phyloP scores from a whole-genome alignment of 2,329 filamentous ascomycete species.

The Phyllosticta paracitricarpa region DNA sequence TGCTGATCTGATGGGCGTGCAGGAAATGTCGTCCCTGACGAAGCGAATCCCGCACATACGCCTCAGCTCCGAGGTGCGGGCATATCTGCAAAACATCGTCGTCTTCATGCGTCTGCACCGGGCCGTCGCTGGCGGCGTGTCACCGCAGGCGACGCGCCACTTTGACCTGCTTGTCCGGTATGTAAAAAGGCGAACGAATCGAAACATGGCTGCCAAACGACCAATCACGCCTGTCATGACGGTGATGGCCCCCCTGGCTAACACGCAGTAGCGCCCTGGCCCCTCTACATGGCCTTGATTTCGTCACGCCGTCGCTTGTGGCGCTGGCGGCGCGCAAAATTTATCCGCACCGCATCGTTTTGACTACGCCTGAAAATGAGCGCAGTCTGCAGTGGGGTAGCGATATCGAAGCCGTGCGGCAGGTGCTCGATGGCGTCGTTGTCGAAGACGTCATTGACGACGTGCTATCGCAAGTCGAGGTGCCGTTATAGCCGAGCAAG shows the following conservation, averaged over 20 bases:
- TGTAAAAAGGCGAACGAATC: constrained; percentile 13
- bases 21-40: constrained; percentile 50
- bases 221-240: background rate
- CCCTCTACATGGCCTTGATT: constrained; percentile 69
- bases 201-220: background rate
- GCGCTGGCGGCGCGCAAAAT: constrained; percentile 75
- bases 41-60: constrained; percentile 48
- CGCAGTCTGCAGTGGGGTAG: constrained; percentile 92
- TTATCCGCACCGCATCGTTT: constrained; percentile 71
- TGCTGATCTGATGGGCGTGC: background rate
- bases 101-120: constrained; percentile 82
- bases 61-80: constrained; percentile 64
- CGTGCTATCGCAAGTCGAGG: constrained; percentile 46
- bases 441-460: constrained; percentile 49
- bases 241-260: constrained; percentile 15
- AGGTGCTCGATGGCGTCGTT: constrained; percentile 51
- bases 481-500: constrained; percentile 35
- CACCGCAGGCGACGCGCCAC: constrained; percentile 68
- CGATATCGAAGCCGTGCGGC: constrained; percentile 56
- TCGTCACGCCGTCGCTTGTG: constrained; percentile 74
- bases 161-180: constrained; percentile 58
- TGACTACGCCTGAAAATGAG: constrained; percentile 62
- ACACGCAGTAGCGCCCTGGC: constrained; percentile 54
- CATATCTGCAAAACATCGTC: constrained; percentile 80
- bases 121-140: constrained; percentile 68